Evolutionary conservation across 108 stramenopile genomes (phyloP).

Genomic region (Mayamaea pseudoterrestris): DNA sequence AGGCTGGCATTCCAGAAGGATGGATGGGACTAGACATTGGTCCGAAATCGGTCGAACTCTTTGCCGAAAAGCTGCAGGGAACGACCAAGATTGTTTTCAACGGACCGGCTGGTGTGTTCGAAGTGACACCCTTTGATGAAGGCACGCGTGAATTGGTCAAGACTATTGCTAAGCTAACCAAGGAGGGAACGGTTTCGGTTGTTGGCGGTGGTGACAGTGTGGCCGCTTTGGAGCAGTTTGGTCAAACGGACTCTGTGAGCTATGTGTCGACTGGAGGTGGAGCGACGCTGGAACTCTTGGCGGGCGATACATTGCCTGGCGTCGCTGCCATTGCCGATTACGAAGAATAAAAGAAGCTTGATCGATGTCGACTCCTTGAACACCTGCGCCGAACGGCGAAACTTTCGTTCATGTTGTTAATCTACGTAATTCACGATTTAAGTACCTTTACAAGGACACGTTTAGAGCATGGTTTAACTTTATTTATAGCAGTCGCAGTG

Average conservation of each 20-base stretch:
- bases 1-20: constrained; percentile 68
- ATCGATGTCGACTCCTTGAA: too few relatives aligned
- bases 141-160: constrained; percentile 84
- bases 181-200: constrained; percentile 70
- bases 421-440: too few relatives aligned
- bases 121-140: constrained; percentile 77
- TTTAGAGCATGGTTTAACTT: too few relatives aligned
- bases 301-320: constrained; percentile 87
- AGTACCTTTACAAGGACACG: too few relatives aligned
- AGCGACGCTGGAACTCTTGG: constrained; percentile 89
- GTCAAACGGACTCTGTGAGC: constrained; percentile 64
- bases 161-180: constrained; percentile 77
- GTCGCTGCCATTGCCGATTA: constrained; percentile 65
- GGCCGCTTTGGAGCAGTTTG: constrained; percentile 75
- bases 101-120: constrained; percentile 97
- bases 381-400: too few relatives aligned
- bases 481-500: too few relatives aligned
- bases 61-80: constrained; percentile 40
- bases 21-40: constrained; percentile 98
- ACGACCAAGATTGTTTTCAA: constrained; percentile 87
- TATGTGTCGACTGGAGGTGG: constrained; percentile 93
- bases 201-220: constrained; percentile 97
- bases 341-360: too few relatives aligned
- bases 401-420: too few relatives aligned
- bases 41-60: constrained; percentile 60